A percentile compares a stretch with the other conserved stretches of the same genome.
These are phyloP conservation scores for Lentinula guzmanii DNA, from an alignment of 768 basidiomycete genomes.

Conservation along the genomic window DNA sequence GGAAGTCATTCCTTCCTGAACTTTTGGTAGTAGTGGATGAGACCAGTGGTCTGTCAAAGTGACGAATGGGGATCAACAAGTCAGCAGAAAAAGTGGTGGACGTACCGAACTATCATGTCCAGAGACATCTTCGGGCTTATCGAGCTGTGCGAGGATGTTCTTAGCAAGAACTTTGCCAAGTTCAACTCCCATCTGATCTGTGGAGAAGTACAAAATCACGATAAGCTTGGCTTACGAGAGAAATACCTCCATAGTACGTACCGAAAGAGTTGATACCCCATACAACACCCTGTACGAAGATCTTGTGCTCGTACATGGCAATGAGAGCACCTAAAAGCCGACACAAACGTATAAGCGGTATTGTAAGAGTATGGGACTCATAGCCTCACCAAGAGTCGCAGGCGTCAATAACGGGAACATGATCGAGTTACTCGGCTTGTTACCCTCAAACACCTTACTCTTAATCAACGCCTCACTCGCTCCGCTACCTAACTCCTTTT, in stretches of 20 bases:
- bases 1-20: constrained; percentile 60
- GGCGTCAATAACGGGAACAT: constrained; percentile 93
- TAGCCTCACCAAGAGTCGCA: constrained; percentile 64
- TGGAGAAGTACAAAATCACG: not conserved
- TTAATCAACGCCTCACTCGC: constrained; percentile 85
- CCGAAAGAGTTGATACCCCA: constrained; percentile 99
- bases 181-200: constrained; percentile 99
- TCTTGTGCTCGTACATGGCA: constrained; percentile 96
- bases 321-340: constrained; percentile 57
- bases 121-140: constrained; percentile 67
- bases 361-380: constrained; percentile 9
- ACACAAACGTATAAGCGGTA: not conserved
- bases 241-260: constrained; percentile 24
- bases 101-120: constrained; percentile 85
- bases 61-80: not conserved
- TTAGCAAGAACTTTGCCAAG: constrained; percentile 97
- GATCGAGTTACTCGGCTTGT: constrained; percentile 9
- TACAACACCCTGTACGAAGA: constrained; percentile 93
- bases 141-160: constrained; percentile 87
- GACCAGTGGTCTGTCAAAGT: constrained; percentile 71
- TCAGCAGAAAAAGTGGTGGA: constrained; percentile 22
- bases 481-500: constrained; percentile 55
- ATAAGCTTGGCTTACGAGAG: not conserved
- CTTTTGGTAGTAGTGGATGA: constrained; percentile 97
- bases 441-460: constrained; percentile 50